Base-by-base conservation (phyloP, 2,329 filamentous ascomycete species). In the Xylariaceae sp. region DNA sequence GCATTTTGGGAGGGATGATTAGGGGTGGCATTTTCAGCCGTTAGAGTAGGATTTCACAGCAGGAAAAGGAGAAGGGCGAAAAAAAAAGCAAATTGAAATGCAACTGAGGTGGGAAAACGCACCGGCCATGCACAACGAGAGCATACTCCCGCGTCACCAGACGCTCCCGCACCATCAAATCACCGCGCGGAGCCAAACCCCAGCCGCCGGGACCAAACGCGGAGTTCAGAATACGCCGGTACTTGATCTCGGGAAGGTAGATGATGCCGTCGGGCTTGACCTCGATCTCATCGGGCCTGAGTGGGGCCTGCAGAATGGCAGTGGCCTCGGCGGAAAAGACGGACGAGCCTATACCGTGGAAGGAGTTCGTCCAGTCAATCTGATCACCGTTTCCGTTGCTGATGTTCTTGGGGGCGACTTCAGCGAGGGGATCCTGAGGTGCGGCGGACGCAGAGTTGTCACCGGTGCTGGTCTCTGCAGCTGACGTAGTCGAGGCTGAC, bases 241-340 rank as follows among this genome's bases (percentile, higher is more conserved):
- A 99, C 75, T 97, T 96, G 77, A 99, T 97, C 78, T 99, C 94
- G 9, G 94, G 94, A 55, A 99, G 77, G 71, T 97, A 99, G 56
- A 97, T 77, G 63, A 99, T 92, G 35, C 94, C 94, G 74, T 99
- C 94, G 34, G 94, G 92, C 76, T 99, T 99, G 69, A 99, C 87
- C 76, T 99, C 94, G 53, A 99, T 85, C 72, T 97, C 92, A 47
- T 85, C 80, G 0, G 80, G 74, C 51, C 83, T 74, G 9, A 95
- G 70, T 1, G 85, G 84, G 54, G 81, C 76, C 59, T 88, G 80
- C 46, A 96, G 78, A 26, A 89, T 79, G 12, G 83, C 78, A 7
- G 82, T 79, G 51, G 86, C 81, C 71, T 91, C 86, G 45, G 83
- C 74, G 3, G 84, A 76, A 71, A 96, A 95, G 0, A 89, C 80